Percentiles rank a stretch among this genome's conserved stretches.
Conservation (phyloP, 2,329 filamentous ascomycete species). For the Penicillium decumbens region DNA sequence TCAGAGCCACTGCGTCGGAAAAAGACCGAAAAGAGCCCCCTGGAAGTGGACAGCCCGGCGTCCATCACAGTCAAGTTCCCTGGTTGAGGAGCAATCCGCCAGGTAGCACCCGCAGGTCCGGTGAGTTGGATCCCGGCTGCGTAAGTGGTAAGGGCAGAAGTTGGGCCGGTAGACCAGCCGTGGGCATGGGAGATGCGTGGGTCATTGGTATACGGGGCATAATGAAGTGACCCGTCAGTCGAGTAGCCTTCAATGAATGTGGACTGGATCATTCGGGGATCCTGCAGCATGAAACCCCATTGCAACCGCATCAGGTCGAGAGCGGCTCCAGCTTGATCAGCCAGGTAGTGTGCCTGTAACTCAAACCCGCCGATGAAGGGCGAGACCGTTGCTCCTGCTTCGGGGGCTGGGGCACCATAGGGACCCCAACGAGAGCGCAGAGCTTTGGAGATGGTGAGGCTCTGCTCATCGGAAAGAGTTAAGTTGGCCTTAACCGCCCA, state of each 20-base stretch:
- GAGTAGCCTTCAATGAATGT: conserved; percentile 52
- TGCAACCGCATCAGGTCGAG: conserved; percentile 45
- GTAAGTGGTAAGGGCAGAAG: conserved; percentile 41
- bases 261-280: conserved; percentile 51
- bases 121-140: conserved; percentile 42
- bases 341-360: conserved; percentile 42
- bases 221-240: conserved; percentile 45
- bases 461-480: conserved; percentile 23
- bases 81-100: conserved; percentile 5
- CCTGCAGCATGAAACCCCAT: conserved; percentile 56
- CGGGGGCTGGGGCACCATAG: conserved; percentile 46
- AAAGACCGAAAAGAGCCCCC: conserved; percentile 1
- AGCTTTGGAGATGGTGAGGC: conserved; percentile 31
- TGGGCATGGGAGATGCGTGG: conserved; percentile 48
- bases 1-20: background rate
- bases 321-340: conserved; percentile 36
- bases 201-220: conserved; percentile 49
- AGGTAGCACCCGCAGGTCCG: conserved; percentile 29
- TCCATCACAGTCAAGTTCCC: conserved; percentile 6
- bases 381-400: conserved; percentile 39
- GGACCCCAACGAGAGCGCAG: conserved; percentile 42
- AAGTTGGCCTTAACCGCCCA: conserved; percentile 38
- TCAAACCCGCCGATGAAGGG: conserved; percentile 45
- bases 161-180: conserved; percentile 51
- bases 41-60: background rate